Conservation (phyloP, 768 basidiomycete species). For the Lactarius pseudohatsudake region DNA sequence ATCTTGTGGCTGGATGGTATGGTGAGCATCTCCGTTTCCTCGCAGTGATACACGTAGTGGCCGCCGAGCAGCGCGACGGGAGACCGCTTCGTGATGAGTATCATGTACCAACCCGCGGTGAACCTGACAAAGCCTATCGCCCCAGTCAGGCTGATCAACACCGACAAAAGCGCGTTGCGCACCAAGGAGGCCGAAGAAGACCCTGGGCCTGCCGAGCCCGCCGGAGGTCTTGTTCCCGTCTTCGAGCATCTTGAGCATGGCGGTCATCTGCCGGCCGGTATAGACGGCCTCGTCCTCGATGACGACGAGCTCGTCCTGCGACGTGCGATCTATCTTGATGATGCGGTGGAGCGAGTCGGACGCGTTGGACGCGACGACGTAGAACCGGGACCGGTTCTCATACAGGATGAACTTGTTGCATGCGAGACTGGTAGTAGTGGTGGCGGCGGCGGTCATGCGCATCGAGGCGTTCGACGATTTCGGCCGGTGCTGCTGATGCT, state of each 20-base stretch:
- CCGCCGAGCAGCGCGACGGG: slow-evolving; percentile 93
- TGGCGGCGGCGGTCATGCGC: not conserved
- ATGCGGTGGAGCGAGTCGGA: slow-evolving; percentile 87
- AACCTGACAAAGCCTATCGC: slow-evolving; percentile 83
- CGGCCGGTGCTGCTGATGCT: not conserved
- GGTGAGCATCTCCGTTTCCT: slow-evolving; percentile 81
- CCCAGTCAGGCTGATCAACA: too few species aligned
- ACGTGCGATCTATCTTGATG: slow-evolving; percentile 89
- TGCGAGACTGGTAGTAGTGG: slow-evolving; percentile 26
- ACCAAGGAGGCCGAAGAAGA: slow-evolving; percentile 86
- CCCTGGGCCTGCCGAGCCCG: slow-evolving; percentile 74
- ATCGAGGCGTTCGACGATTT: not conserved
- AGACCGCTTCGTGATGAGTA: slow-evolving; percentile 84
- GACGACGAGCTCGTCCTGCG: slow-evolving; percentile 68
- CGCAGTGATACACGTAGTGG: slow-evolving; percentile 95
- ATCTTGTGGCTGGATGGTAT: slow-evolving; percentile 77
- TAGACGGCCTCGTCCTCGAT: slow-evolving; percentile 90
- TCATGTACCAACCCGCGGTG: slow-evolving; percentile 95
- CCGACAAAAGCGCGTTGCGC: slow-evolving; percentile 26
- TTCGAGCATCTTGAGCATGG: slow-evolving; percentile 91
- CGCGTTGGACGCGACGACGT: slow-evolving; percentile 87
- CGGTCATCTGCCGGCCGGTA: slow-evolving; percentile 84
- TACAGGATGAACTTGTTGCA: slow-evolving; percentile 90
- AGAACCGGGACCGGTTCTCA: slow-evolving; percentile 90
- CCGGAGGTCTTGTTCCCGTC: slow-evolving; percentile 91